phyloP scores from a whole-genome alignment of 805 yeast species.

The Spathaspora boniae region DNA sequence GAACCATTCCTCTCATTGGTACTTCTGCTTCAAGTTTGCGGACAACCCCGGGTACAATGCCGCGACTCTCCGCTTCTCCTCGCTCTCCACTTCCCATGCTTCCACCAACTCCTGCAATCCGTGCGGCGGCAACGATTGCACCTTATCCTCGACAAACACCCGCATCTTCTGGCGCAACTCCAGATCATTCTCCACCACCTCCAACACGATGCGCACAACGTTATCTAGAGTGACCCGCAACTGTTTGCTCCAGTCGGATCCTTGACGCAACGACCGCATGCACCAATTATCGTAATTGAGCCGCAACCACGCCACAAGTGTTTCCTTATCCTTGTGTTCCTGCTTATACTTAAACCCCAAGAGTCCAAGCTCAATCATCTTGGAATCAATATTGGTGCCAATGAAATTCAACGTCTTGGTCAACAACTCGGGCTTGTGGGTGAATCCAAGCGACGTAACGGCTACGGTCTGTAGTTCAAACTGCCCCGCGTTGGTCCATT shows the following conservation, averaged over 20 bases:
- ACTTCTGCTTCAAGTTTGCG: too few species aligned
- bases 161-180: slow-evolving; percentile 16
- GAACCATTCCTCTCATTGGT: too few species aligned
- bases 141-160: slow-evolving; percentile 31
- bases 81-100: slow-evolving; percentile 19
- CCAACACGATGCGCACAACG: slow-evolving; percentile 39
- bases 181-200: slow-evolving; percentile 35
- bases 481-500: slow-evolving; percentile 28
- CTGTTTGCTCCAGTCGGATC: slow-evolving; percentile 44
- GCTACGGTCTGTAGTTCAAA: slow-evolving; percentile 54
- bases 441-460: slow-evolving; percentile 52
- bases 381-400: slow-evolving; percentile 51
- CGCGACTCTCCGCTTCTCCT: slow-evolving; percentile 16
- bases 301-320: slow-evolving; percentile 53
- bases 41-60: slow-evolving; percentile 11
- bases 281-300: slow-evolving; percentile 52
- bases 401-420: slow-evolving; percentile 57
- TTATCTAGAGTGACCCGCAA: slow-evolving; percentile 43
- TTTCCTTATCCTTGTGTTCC: background rate
- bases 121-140: slow-evolving; percentile 34
- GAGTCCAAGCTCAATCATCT: slow-evolving; percentile 53
- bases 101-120: slow-evolving; percentile 26
- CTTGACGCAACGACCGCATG: slow-evolving; percentile 42
- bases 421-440: slow-evolving; percentile 42
- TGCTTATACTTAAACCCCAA: slow-evolving; percentile 49